These are phyloP conservation scores for Didymella sp. DNA, from an alignment of 2,329 filamentous ascomycete species.

Conservation along the genomic window DNA sequence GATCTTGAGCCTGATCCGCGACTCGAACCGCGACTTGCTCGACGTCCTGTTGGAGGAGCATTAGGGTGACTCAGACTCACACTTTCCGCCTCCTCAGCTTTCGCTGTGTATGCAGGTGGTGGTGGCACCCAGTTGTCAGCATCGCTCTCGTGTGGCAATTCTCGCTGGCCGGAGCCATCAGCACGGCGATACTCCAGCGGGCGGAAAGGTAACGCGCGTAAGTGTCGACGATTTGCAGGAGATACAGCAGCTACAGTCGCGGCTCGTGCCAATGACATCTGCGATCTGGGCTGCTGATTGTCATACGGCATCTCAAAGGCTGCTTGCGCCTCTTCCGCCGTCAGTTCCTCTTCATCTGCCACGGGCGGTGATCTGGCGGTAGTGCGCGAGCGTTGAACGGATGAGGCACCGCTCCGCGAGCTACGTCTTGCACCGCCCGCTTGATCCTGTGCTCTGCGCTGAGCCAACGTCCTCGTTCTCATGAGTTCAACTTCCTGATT, in stretches of 20 bases:
- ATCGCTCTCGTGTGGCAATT: slow-evolving; percentile 84
- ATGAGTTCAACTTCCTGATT: slow-evolving; percentile 52
- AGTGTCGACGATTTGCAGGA: slow-evolving; percentile 72
- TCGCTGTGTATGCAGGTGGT: slow-evolving; percentile 78
- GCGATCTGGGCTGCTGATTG: slow-evolving; percentile 50
- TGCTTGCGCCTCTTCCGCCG: slow-evolving; percentile 45
- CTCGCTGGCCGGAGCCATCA: slow-evolving; percentile 65
- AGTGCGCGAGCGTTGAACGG: slow-evolving; percentile 42
- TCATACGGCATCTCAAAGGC: slow-evolving; percentile 51
- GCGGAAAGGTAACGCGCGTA: slow-evolving; percentile 63
- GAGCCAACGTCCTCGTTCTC: slow-evolving; percentile 48
- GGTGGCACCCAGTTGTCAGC: slow-evolving; percentile 89
- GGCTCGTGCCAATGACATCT: slow-evolving; percentile 49
- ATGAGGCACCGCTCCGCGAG: slow-evolving; percentile 35
- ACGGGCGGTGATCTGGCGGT: slow-evolving; percentile 31
- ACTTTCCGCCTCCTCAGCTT: slow-evolving; percentile 54
- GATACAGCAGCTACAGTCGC: slow-evolving; percentile 66
- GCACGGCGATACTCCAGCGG: slow-evolving; percentile 70
- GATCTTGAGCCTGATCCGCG: slow-evolving; percentile 15
- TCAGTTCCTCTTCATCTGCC: slow-evolving; percentile 44
- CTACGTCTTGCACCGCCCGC: slow-evolving; percentile 32
- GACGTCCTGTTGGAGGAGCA: slow-evolving; percentile 33
- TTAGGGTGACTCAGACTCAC: slow-evolving; percentile 48
- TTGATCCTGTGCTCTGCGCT: slow-evolving; percentile 44
- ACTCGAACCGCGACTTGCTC: slow-evolving; percentile 8